Base-by-base conservation (phyloP, 2,329 filamentous ascomycete genomes). In the Annulohypoxylon truncatum region DNA sequence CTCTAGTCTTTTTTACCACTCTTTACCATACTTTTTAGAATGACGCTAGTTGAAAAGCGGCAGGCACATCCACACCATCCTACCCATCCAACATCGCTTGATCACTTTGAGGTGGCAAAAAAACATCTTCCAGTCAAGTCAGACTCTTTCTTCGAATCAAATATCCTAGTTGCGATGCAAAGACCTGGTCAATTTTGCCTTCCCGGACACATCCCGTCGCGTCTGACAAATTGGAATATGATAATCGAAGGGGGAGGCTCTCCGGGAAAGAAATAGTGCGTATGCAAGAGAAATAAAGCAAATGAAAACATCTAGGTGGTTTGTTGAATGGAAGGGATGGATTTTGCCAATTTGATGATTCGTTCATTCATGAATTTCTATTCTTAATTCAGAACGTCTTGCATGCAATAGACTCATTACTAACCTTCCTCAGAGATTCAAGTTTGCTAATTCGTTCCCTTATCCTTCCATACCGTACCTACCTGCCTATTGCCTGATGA, bases 171-270 rank as follows among this genome's bases (percentile, higher is more conserved):
- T 38, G n/a, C 56, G 31, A 47, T 62, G 50, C 18, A 55, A 42
- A 35, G 28, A 31, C 54, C 62, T 48, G 4, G 66, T 66, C 63
- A 28, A 24, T 52, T 62, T 52, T 56, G 8, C 57, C 48, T 66
- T 61, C 56, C 40, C 50, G 61, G 46, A 52, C 40, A 28, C 15
- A 57, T 51, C 55, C 58, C 61, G 48, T 58, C 54, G 52, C 55
- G 69, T 72, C 70, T 74, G 71, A 71, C 72, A 72, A 74, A 75
- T 75, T 67, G 61, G 61, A 71, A 66, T 38, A n/a, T 64, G 51
- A 69, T 67, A 72, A 71, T 68, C 57, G 46, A 66, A 67, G 52
- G 54, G 24, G 24, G 61, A 68, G 62, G 61, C 56, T 64, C 59
- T 63, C 61, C 61, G 66, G 51, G 40, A 48, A 15, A 42, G 46